Base-by-base conservation (phyloP, 169 alveolate genomes). In the Nephromyces sp. region DNA sequence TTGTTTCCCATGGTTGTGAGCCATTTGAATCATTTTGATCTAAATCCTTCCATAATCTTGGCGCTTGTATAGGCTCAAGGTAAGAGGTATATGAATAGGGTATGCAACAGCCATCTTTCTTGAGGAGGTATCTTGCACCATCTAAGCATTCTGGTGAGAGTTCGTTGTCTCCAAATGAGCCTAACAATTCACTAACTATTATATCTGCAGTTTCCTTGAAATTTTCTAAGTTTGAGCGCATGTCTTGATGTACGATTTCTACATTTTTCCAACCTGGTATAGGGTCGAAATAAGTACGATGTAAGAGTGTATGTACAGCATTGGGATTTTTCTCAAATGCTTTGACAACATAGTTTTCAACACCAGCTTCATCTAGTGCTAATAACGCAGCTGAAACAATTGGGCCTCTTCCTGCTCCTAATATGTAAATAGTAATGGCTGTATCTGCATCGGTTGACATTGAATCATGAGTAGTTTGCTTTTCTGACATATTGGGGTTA, bases 381-480 rank as follows among this genome's bases (percentile, higher is more conserved):
- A 75, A 80, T 6, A 88, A 28, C 27, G 89, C 86, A 52, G 86
- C 86, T 35, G 81, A 78, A 21, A 88, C 82, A 3, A 90, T 64
- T 3, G 92, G 92, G 8, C 93, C 95, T 52, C 95, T 70, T 0
- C 95, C 95, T 8, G 93, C 93, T 15, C 95, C 95, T 25, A 89
- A 85, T 21, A 86, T 75, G 83, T 81, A 76, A 34, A 90, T 79
- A 22, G 63, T 63, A 68, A 80, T 5, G 25, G 64, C 28, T 68
- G 66, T 6, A 68, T 66, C 25, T 70, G 66, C 6, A 63, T 61
- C 28, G 66, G 63, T 35, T 33, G 67, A 52, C 30, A 69, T 29
- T 78, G 84, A 29, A 63, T 35, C 15, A 80, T 64, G 15, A 82
- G 88, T 62, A 74, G 51, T 25, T 68, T 67, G 21, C n/a, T n/a